Percentiles rank a stretch among this genome's conserved stretches.
Conservation (phyloP, 2,329 filamentous ascomycete genomes). For the Scedosporium apiospermum region DNA sequence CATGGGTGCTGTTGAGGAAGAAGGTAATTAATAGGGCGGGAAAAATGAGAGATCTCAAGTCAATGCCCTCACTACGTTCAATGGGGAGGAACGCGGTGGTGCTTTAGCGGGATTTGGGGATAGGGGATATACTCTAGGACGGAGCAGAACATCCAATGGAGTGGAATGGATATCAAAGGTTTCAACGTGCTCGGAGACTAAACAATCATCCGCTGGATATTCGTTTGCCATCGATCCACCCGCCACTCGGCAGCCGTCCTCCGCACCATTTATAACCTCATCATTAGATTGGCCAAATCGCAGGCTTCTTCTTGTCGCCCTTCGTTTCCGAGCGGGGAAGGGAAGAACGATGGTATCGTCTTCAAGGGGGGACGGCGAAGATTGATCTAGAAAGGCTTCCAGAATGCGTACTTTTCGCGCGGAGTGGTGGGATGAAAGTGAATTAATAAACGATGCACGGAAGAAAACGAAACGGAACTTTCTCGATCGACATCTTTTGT, state of each 20-base stretch:
- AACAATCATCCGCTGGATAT: neutral
- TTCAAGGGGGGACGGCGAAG: neutral
- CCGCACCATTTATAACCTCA: neutral
- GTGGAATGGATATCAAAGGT: neutral
- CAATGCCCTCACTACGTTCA: neutral
- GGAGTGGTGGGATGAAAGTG: neutral
- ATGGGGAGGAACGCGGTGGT: neutral
- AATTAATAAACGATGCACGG: neutral
- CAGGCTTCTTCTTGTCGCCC: neutral
- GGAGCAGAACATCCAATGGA: neutral
- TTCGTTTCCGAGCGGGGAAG: neutral
- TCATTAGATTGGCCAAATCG: neutral
- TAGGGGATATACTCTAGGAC: neutral
- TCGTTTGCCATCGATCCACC: neutral
- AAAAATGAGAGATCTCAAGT: neutral
- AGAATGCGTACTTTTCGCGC: neutral
- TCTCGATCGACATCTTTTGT: no score
- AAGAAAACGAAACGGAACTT: neutral
- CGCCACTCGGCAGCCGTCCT: neutral
- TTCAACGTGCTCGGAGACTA: neutral
- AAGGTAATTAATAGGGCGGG: neutral
- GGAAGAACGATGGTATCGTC: neutral
- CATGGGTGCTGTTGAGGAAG: neutral
- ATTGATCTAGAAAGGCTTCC: neutral
- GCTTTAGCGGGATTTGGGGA: neutral